These are phyloP conservation scores for Lagenidium sp. DNA, from an alignment of 352 stramenopile species.

Conservation along the genomic window DNA sequence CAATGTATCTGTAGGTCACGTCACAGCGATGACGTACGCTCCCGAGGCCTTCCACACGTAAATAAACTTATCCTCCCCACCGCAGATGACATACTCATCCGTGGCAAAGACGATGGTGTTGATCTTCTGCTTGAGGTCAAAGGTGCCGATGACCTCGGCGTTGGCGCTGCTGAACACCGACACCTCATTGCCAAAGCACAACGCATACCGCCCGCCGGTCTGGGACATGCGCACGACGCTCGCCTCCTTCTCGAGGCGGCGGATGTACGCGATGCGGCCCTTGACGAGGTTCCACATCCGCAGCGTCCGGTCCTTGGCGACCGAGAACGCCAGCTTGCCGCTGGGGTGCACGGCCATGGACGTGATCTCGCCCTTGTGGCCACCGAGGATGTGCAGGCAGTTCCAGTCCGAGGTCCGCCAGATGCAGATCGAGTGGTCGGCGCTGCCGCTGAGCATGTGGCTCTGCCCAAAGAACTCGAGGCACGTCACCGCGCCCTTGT, in stretches of 20 bases:
- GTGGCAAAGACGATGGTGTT: constrained; percentile 65
- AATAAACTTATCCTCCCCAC: constrained; percentile 73
- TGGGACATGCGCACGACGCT: constrained; percentile 69
- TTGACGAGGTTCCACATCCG: constrained; percentile 90
- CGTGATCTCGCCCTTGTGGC: constrained; percentile 80
- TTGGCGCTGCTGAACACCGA: constrained; percentile 81
- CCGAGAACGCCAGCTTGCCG: constrained; percentile 81
- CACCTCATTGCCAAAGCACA: constrained; percentile 62
- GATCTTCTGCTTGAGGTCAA: constrained; percentile 71
- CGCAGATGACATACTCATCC: constrained; percentile 68
- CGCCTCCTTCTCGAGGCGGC: constrained; percentile 75
- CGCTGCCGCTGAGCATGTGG: constrained; percentile 81
- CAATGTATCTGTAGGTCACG: no score
- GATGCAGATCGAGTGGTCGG: constrained; percentile 86
- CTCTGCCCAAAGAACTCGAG: constrained; percentile 84
- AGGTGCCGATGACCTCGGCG: constrained; percentile 54
- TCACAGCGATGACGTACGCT: constrained; percentile 61
- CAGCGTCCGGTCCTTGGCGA: constrained; percentile 74
- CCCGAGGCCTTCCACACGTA: constrained; percentile 72
- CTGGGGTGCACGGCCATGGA: constrained; percentile 84
- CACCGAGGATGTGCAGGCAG: constrained; percentile 82
- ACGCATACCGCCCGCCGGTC: constrained; percentile 55
- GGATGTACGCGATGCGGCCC: constrained; percentile 82
- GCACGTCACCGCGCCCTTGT: constrained; percentile 78
- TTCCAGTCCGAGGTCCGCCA: constrained; percentile 89